These are phyloP conservation scores for Suillus decipiens DNA, from an alignment of 768 basidiomycete genomes.

Conservation along the genomic window DNA sequence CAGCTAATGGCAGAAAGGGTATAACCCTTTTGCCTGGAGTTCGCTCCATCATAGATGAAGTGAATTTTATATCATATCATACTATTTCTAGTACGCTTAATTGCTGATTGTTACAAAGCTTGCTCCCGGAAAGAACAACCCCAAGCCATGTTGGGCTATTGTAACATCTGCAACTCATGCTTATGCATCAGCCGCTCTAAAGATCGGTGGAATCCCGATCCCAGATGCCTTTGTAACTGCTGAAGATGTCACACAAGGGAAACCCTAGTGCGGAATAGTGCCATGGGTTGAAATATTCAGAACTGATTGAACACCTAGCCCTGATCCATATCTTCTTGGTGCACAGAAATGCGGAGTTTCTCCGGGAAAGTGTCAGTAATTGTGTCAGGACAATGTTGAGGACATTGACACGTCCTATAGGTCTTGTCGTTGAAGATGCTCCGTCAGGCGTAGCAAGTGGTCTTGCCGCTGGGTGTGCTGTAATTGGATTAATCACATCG, in stretches of 20 bases:
- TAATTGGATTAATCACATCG: slow-evolving; percentile 80
- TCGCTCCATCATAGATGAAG: slow-evolving; percentile 55
- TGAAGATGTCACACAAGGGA: slow-evolving; percentile 82
- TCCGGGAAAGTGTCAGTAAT: slow-evolving; percentile 56
- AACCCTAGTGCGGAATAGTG: slow-evolving; percentile 58
- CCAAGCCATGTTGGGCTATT: slow-evolving; percentile 80
- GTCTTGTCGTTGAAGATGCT: slow-evolving; percentile 91
- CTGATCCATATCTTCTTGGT: slow-evolving; percentile 90
- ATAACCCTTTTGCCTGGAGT: slow-evolving; percentile 80
- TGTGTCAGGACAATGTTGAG: slow-evolving; percentile 22
- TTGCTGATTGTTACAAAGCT: slow-evolving; percentile 28
- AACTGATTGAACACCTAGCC: slow-evolving; percentile 39
- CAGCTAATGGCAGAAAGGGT: slow-evolving; percentile 53
- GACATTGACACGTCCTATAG: slow-evolving; percentile 33
- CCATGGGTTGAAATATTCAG: slow-evolving; percentile 1
- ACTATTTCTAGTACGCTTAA: slow-evolving; percentile 36
- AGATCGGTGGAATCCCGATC: slow-evolving; percentile 61
- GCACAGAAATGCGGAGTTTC: slow-evolving; percentile 69
- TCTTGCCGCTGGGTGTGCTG: slow-evolving; percentile 78
- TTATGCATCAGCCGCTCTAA: slow-evolving; percentile 76
- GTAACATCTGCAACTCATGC: slow-evolving; percentile 81
- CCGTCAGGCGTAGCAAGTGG: slow-evolving; percentile 84
- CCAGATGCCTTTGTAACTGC: slow-evolving; percentile 79
- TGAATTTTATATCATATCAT: slow-evolving; percentile 21
- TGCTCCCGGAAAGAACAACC: slow-evolving; percentile 28